These are phyloP conservation scores for Medicago lupulina DNA, from an alignment of 306 rosid species.

Conservation along the genomic window DNA sequence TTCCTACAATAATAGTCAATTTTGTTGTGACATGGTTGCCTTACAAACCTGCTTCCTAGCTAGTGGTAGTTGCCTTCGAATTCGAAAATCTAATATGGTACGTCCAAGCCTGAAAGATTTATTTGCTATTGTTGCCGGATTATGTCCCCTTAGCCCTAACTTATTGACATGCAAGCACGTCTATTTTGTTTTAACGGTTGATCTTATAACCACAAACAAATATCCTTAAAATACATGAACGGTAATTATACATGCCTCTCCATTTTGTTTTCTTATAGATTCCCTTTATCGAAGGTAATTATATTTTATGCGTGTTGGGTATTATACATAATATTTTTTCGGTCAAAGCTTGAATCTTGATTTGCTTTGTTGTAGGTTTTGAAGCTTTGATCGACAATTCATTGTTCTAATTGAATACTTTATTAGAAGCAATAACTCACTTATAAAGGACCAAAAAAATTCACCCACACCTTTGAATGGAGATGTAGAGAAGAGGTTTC, in stretches of 20 bases:
- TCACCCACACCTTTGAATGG: too few relatives aligned
- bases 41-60: neutral
- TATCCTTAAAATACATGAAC: neutral
- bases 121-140: neutral
- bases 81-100: neutral
- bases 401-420: neutral
- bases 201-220: neutral
- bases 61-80: neutral
- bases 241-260: too few relatives aligned
- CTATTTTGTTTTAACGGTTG: neutral
- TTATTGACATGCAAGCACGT: slow-evolving; percentile 9
- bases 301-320: too few relatives aligned
- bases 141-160: slow-evolving; percentile 5
- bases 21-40: neutral
- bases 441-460: neutral
- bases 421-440: neutral
- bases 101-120: slow-evolving; percentile 2
- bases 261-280: too few relatives aligned
- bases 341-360: too few relatives aligned
- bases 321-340: too few relatives aligned
- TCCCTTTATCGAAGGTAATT: too few relatives aligned
- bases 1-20: neutral
- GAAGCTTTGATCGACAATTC: too few relatives aligned
- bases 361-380: too few relatives aligned
- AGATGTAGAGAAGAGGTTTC: too few relatives aligned